phyloP scores from a whole-genome alignment of 805 yeast genomes.

The Barnettozyma pratensis region DNA sequence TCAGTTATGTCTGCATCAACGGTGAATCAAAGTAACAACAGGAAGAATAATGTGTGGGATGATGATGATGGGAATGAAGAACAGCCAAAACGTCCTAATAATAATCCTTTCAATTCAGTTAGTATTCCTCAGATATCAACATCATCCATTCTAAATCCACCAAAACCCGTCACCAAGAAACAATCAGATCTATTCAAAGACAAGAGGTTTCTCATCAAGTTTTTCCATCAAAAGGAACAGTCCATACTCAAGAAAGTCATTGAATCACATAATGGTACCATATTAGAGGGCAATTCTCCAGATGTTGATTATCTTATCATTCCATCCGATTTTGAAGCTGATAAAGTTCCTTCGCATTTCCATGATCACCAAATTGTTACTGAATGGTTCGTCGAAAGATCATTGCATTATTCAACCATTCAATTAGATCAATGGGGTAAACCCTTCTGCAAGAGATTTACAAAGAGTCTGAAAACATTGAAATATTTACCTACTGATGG shows the following conservation, averaged over 20 bases:
- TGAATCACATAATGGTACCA: slow-evolving; percentile 40
- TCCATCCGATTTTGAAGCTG: slow-evolving; percentile 18
- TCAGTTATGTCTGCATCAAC: slow-evolving; percentile 27
- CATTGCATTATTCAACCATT: slow-evolving; percentile 49
- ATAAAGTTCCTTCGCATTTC: slow-evolving; percentile 10
- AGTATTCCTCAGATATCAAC: slow-evolving; percentile 4
- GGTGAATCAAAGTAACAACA: not conserved
- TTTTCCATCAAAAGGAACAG: slow-evolving; percentile 35
- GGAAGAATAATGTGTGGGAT: slow-evolving; percentile 20
- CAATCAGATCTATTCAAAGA: slow-evolving; percentile 34
- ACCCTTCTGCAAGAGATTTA: slow-evolving; percentile 32
- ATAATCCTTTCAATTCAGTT: slow-evolving; percentile 6
- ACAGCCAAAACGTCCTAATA: slow-evolving; percentile 1
- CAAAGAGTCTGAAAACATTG: slow-evolving; percentile 12
- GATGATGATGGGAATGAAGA: slow-evolving; percentile 10
- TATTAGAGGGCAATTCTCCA: slow-evolving; percentile 1
- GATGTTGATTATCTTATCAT: slow-evolving; percentile 13
- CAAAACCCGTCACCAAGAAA: not conserved
- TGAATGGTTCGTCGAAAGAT: slow-evolving; percentile 79
- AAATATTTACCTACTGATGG: not conserved
- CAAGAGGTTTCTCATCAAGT: slow-evolving; percentile 37
- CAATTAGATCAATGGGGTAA: slow-evolving; percentile 59
- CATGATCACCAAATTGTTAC: slow-evolving; percentile 41
- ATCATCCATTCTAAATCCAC: slow-evolving; percentile 2
- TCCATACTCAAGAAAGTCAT: slow-evolving; percentile 38